Evolutionary conservation across 2,329 filamentous ascomycete genomes (phyloP).

Genomic region (Pseudogymnoascus sp.): DNA sequence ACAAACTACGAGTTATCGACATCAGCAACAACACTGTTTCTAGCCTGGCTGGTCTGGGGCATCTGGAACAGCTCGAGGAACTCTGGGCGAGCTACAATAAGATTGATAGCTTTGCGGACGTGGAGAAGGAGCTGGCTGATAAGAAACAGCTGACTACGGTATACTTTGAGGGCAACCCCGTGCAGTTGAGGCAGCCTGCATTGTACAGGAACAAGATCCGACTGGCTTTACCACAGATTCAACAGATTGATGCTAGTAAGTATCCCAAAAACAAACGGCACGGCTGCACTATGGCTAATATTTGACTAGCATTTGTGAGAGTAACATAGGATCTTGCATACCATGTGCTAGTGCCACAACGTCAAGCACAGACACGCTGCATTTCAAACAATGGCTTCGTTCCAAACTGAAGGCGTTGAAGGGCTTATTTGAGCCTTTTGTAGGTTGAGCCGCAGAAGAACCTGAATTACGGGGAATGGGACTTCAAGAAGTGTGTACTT

Average conservation of each 20-base stretch:
- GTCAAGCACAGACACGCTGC: not conserved
- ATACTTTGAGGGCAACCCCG: conserved; percentile 90
- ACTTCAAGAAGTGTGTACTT: not conserved
- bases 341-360: not conserved
- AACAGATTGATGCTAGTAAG: conserved; percentile 96
- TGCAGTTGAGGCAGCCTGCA: conserved; percentile 71
- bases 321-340: conserved; percentile 19
- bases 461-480: not conserved
- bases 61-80: conserved; percentile 69
- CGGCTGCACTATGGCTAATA: not conserved
- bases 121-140: conserved; percentile 68
- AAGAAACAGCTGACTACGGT: conserved; percentile 79
- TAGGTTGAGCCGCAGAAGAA: not conserved
- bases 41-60: conserved; percentile 62
- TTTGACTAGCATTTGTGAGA: conserved; percentile 22
- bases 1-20: conserved; percentile 69
- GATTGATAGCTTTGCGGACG: conserved; percentile 68
- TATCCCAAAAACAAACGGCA: conserved; percentile 25
- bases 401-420: not conserved
- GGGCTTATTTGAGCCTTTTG: not conserved
- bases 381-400: not conserved
- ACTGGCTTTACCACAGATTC: conserved; percentile 75
- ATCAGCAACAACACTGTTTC: conserved; percentile 80
- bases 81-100: conserved; percentile 91
- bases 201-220: conserved; percentile 91